Evolutionary conservation across 305 asterid species (phyloP).

Genomic region (Ilex paraguariensis): DNA sequence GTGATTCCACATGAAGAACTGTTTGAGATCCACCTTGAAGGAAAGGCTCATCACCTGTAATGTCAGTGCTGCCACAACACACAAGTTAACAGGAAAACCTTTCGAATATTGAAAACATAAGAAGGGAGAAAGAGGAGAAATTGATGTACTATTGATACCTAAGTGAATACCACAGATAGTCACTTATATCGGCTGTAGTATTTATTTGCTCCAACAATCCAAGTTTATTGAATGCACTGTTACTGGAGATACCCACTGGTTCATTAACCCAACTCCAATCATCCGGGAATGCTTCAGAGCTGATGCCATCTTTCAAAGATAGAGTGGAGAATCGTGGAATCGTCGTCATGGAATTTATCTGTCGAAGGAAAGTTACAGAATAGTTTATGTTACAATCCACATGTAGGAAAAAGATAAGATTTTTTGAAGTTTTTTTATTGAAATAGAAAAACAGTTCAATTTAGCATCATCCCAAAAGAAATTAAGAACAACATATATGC

Average conservation of each 20-base stretch:
- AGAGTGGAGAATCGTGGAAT: conserved; percentile 40
- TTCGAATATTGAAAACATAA: not conserved
- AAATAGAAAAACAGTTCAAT: not conserved
- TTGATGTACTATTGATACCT: conserved; percentile 38
- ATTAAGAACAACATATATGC: not conserved
- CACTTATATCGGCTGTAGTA: conserved; percentile 87
- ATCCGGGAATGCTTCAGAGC: conserved; percentile 35
- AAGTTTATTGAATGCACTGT: conserved; percentile 44
- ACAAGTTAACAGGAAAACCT: not conserved
- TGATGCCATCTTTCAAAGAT: conserved; percentile 37
- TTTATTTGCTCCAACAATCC: conserved; percentile 85
- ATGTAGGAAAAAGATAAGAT: too few species aligned
- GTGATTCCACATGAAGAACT: conserved; percentile 64
- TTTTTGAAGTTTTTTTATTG: not conserved
- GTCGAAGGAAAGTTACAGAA: conserved; percentile 18
- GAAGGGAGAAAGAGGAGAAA: conserved; percentile 8
- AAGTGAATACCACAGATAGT: conserved; percentile 83
- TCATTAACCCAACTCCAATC: conserved; percentile 84
- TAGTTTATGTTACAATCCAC: conserved; percentile 5
- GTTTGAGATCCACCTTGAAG: conserved; percentile 60
- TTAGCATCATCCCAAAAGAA: conserved; percentile 3
- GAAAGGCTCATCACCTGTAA: conserved; percentile 48
- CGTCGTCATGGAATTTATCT: conserved; percentile 74
- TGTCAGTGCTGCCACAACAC: conserved; percentile 37
- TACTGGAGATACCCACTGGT: conserved; percentile 85